Percentiles rank a stretch among this genome's conserved stretches.
These are phyloP conservation scores for Nasturtium officinale DNA, from an alignment of 345 rosid genomes.

Conservation along the genomic window DNA sequence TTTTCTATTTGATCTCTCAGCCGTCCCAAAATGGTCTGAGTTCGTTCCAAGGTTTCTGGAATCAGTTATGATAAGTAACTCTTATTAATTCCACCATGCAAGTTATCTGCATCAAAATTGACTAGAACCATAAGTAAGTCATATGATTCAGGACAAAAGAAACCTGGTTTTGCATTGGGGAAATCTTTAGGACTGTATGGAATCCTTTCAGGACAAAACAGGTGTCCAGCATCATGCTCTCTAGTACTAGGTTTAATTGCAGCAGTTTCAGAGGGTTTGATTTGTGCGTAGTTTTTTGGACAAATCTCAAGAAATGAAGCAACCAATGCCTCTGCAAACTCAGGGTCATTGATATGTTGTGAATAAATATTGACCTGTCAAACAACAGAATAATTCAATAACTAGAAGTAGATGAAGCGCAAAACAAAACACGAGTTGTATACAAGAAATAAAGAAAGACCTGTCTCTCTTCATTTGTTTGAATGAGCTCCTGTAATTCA, in stretches of 20 bases:
- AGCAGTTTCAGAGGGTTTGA: constrained; percentile 39
- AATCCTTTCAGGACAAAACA: constrained; percentile 34
- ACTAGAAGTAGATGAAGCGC: constrained; percentile 23
- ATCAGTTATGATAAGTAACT: constrained; percentile 21
- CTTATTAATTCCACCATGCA: constrained; percentile 22
- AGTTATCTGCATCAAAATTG: constrained; percentile 2
- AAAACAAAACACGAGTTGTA: constrained; percentile 1
- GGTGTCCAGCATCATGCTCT: constrained; percentile 20
- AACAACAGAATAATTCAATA: constrained; percentile 22
- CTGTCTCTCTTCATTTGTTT: constrained; percentile 63
- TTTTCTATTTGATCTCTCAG: constrained; percentile 67
- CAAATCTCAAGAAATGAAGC: constrained; percentile 71
- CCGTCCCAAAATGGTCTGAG: constrained; percentile 63
- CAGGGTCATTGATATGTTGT: constrained; percentile 76
- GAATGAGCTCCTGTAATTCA: constrained; percentile 65
- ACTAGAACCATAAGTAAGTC: too few relatives aligned
- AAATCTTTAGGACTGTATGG: constrained; percentile 66
- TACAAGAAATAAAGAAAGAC: constrained; percentile 42
- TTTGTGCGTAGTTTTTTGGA: constrained; percentile 40
- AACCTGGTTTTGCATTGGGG: constrained; percentile 90
- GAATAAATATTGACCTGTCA: constrained; percentile 65
- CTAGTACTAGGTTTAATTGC: constrained; percentile 34
- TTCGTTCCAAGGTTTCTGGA: constrained; percentile 77
- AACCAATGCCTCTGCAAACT: constrained; percentile 80
- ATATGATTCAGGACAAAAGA: constrained; percentile 9